phyloP scores from a whole-genome alignment of 257 asterid genomes.

The Echites panduratus region DNA sequence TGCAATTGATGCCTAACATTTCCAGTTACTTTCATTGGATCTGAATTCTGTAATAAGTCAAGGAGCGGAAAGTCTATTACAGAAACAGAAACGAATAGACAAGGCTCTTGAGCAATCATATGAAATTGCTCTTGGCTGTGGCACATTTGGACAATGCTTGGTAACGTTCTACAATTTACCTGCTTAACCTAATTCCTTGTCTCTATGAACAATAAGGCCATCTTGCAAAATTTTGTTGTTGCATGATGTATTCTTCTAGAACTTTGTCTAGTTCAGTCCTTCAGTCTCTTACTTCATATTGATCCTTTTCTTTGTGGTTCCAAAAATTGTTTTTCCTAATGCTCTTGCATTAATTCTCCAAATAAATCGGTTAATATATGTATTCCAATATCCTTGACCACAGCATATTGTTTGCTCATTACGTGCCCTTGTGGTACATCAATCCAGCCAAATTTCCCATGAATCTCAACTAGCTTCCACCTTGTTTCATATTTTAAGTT shows the following conservation, averaged over 20 bases:
- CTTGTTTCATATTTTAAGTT: not conserved
- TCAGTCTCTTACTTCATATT: not conserved
- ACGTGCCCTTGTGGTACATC: not conserved
- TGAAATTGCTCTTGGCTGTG: slow-evolving; percentile 68
- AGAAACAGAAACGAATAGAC: slow-evolving; percentile 54
- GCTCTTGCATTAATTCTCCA: not conserved
- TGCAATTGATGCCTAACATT: slow-evolving; percentile 5
- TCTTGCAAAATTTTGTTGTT: not conserved
- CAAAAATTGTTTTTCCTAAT: not conserved
- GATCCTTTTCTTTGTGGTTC: too few relatives aligned
- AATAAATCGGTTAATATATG: not conserved
- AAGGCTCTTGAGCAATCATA: slow-evolving; percentile 61
- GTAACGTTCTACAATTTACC: slow-evolving; percentile 29
- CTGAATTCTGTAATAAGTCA: slow-evolving; percentile 51
- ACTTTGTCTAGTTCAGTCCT: not conserved
- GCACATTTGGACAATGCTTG: slow-evolving; percentile 72
- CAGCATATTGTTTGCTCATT: not conserved
- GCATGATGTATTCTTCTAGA: not conserved
- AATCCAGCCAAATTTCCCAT: not conserved
- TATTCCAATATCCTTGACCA: not conserved
- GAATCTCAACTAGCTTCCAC: not conserved
- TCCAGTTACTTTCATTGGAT: slow-evolving; percentile 69
- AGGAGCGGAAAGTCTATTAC: slow-evolving; percentile 59
- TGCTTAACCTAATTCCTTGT: slow-evolving; percentile 8
- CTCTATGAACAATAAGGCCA: not conserved